Evolutionary conservation across 2,329 filamentous ascomycete genomes (phyloP), one percentile per base, ranked within the genome.

Genomic region (Penicillium concentricum): DNA sequence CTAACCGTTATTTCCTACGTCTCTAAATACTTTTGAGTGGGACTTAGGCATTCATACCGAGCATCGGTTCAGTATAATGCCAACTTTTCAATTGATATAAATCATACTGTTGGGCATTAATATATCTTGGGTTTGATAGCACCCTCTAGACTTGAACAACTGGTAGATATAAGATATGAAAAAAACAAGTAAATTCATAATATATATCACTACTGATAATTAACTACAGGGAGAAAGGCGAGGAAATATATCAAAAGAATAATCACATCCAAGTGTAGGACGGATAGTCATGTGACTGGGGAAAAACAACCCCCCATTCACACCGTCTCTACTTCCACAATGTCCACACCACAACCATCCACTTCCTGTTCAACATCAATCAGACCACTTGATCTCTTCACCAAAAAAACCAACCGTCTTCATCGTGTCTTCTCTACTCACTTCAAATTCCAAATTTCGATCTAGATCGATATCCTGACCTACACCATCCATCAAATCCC

Each of bases 281-380:
- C 12, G 4, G 10, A 32, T 13, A 30, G 49, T 63, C 60, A 60
- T 42, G 55, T 62, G 60, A 62, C 56, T 42, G 15, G 30, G 43
- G 37, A 32, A 54, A 52, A 49, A 54, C 30, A 49, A 10, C 37
- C 35, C 44, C 48, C 49, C 32, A 34, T 35, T 39, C 34, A 39
- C 46, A 49, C 46, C 46, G 34, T 49, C 46, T 38, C 20, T 20
- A 38, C 22, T 37, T 48, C 32, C 32, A 43, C 41, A 44, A 13
- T 20, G 39, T 30, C 47, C 35, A 18, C 13, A 16, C 44, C 26
- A 26, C 18, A 32, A 38, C 28, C 2, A 26, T 50, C 52, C 32
- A 35, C n/a, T 39, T 51, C 39, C 15, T 41, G 18, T 55, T 28
- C 46, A 46, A 54, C 44, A 53, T 53, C 51, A 43, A 38, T 34